phyloP scores from a whole-genome alignment of 371 early-diverging fungal species.

The Rhizopus microsporus region DNA sequence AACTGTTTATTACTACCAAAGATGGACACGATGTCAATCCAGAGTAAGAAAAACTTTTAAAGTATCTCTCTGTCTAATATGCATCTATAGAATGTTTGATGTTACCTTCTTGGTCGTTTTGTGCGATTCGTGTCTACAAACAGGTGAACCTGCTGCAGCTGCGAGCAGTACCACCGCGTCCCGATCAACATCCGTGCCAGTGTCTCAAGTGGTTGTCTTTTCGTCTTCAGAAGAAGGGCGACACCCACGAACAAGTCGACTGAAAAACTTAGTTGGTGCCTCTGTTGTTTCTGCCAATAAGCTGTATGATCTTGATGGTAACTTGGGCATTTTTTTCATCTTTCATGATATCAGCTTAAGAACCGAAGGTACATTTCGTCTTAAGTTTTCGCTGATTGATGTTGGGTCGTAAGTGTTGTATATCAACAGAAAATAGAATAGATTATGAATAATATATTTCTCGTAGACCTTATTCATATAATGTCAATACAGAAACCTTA shows the following conservation, averaged over 20 bases:
- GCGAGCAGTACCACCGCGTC: slow-evolving; percentile 47
- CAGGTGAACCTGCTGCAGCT: slow-evolving; percentile 37
- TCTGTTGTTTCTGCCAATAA: slow-evolving; percentile 69
- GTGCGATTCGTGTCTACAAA: slow-evolving; percentile 62
- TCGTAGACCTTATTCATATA: slow-evolving; percentile 26
- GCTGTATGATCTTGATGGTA: slow-evolving; percentile 60
- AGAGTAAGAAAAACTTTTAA: slow-evolving; percentile 27
- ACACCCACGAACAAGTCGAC: slow-evolving; percentile 32
- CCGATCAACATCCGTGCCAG: slow-evolving; percentile 2
- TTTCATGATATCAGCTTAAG: slow-evolving; percentile 75
- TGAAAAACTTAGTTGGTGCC: slow-evolving; percentile 73
- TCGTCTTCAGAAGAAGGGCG: slow-evolving; percentile 9
- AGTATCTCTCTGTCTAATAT: not conserved
- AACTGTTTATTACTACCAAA: slow-evolving; percentile 31
- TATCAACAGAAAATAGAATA: not conserved
- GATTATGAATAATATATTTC: not conserved
- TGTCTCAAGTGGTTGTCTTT: slow-evolving; percentile 15
- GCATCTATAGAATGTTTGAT: slow-evolving; percentile 48
- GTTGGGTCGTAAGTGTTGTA: slow-evolving; percentile 49
- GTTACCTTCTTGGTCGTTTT: slow-evolving; percentile 59
- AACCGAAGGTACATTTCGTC: slow-evolving; percentile 64
- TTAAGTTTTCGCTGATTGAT: slow-evolving; percentile 61
- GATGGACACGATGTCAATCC: slow-evolving; percentile 36
- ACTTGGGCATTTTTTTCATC: slow-evolving; percentile 74
- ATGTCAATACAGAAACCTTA: slow-evolving; percentile 34